Evolutionary conservation across 2,329 filamentous ascomycete genomes (phyloP).

Genomic region (Coniochaeta hoffmannii): DNA sequence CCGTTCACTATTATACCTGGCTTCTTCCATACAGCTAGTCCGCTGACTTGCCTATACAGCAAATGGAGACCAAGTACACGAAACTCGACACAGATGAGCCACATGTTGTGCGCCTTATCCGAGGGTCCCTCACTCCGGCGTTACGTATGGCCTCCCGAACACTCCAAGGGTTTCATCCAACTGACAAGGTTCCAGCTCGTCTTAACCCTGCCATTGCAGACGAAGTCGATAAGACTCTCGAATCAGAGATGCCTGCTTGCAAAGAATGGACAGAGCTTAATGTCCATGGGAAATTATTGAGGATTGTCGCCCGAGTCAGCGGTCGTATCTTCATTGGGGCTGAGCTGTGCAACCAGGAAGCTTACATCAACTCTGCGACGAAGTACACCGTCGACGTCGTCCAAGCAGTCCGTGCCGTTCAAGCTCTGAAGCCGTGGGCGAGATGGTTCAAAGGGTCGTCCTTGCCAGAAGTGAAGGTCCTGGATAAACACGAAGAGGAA

Average conservation of each 20-base stretch:
- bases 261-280: slow-evolving; percentile 32
- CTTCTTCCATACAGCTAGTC: not conserved
- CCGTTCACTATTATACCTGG: not conserved
- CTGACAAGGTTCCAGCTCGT: slow-evolving; percentile 11
- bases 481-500: slow-evolving; percentile 22
- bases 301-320: slow-evolving; percentile 37
- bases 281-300: slow-evolving; percentile 32
- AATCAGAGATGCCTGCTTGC: slow-evolving; percentile 24
- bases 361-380: slow-evolving; percentile 38
- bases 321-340: slow-evolving; percentile 40
- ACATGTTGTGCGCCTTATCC: slow-evolving; percentile 22
- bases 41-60: slow-evolving; percentile 7
- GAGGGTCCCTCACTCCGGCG: slow-evolving; percentile 23
- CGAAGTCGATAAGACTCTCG: slow-evolving; percentile 27
- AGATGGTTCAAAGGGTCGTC: slow-evolving; percentile 23
- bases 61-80: slow-evolving; percentile 26
- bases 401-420: slow-evolving; percentile 22
- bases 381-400: slow-evolving; percentile 38
- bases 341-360: slow-evolving; percentile 34
- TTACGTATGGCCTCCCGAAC: slow-evolving; percentile 16
- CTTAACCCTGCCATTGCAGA: slow-evolving; percentile 30
- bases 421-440: slow-evolving; percentile 20
- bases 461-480: slow-evolving; percentile 25
- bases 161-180: not conserved
- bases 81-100: slow-evolving; percentile 16